Base-by-base conservation (phyloP, 208 protist genomes). In the Kentomonas sorsogonicus region DNA sequence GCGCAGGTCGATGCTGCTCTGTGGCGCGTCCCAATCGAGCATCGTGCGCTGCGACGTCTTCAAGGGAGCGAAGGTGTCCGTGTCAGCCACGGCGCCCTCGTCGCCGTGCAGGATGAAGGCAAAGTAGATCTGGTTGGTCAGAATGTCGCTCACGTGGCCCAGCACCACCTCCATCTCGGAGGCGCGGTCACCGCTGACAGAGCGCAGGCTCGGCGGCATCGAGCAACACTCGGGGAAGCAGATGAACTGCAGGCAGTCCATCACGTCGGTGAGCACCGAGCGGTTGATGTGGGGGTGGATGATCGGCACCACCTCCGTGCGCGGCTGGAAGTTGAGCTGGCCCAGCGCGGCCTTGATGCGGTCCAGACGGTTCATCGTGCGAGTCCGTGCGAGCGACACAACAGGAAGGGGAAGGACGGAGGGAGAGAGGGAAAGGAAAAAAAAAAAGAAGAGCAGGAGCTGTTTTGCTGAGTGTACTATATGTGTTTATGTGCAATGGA, bases 81-180 rank as follows among this genome's bases (percentile, higher is more conserved):
- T 43, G 29, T 66, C 27, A 11, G 50, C 30, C 41, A 83, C 75
- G 23, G 70, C 69, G 2, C 57, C 47, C 11, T 62, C 33, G 33
- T 82, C 70, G 9, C 77, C 74, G 34, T 88, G 76, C 23, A 84
- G 52, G 13, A 88, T 33, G 43, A 84, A 84, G 34, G 80, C 63
- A 27, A 59, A 74, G 62, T 66, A 69, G 23, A 88, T 63, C 47
- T 88, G 76, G 0, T 56, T 69, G 1, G 46, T 65, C 39, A 88
- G 57, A 53, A 75, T 82, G 47, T 88, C 77, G 29, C 72, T 60
- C 9, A 83, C 63, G 56, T 84, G 69, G 16, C 64, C 52, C 31
- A 88, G 44, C 5, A 78, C 74, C 70, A 73, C 79, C 60, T 88
- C 73, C 53, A 83, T 66, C 20, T 73, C 25, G 13, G 66, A 38